Evolutionary conservation across 352 stramenopile genomes (phyloP), one percentile per base, ranked within the genome.

Genomic region (Aphanomyces invadans): DNA sequence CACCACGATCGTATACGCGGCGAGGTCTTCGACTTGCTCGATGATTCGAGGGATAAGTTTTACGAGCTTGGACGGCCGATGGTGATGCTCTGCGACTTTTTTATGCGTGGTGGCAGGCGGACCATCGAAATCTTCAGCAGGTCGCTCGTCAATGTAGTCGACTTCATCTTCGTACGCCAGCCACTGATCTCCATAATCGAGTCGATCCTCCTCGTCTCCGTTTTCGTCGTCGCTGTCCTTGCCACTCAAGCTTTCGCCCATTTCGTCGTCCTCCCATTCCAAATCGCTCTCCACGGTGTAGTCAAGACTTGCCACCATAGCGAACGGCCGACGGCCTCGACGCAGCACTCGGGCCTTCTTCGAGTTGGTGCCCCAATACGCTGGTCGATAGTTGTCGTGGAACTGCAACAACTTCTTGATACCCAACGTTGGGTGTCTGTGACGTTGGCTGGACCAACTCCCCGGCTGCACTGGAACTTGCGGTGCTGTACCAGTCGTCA

Each of bases 381-480:
- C 86, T 7, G 86, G 86, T 5, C 86, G 77, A 32, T 81, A 68
- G 73, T 93, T 95, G 52, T 95, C 86, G 29, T 92, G 75, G 55
- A 93, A 95, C 65, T 95, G 86, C 4, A 95, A 67, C 12, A 95
- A 53, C 76, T 95, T 95, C 80, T 91, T 90, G 17, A 89, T 59
- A 2, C 86, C 86, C 5, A 88, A 71, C 31, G 76, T 81, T 4
- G 74, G 51, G 57, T 94, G 79, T 21, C 81, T 74, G 60, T 76
- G 67, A 17, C 78, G 79, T 7, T 75, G 73, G 42, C 61, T 70
- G 55, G 73, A 86, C 86, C 83, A 92, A n/a, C 73, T 48, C 2
- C 71, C 65, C 23, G 65, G 9, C 19, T 54, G n/a, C n/a, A n/a
- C n/a, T n/a, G n/a, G n/a, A n/a, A n/a, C n/a, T n/a, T n/a, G n/a